Percentiles rank a stretch among this genome's conserved stretches.
Evolutionary conservation across 1,284 basidiomycete species (phyloP).

Genomic region (Leccinum variabile): DNA sequence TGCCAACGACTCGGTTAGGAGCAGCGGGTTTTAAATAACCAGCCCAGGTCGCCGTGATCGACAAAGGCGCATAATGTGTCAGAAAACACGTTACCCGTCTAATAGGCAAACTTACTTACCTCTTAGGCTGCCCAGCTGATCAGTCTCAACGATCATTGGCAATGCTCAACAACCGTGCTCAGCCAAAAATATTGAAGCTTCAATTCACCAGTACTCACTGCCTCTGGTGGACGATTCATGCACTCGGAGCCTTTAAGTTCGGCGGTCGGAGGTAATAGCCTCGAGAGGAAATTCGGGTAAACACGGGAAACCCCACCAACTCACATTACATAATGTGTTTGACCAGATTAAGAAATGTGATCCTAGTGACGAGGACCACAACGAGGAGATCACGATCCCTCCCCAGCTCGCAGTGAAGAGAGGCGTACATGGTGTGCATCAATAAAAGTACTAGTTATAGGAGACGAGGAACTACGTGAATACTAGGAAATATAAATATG

Average conservation of each 20-base stretch:
- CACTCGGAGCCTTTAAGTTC: no score
- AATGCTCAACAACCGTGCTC: no score
- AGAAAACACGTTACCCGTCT: background rate
- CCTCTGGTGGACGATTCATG: no score
- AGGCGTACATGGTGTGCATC: background rate
- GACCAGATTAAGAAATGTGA: background rate
- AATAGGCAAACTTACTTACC: background rate
- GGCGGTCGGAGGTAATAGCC: no score
- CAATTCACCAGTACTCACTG: no score
- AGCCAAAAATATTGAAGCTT: no score
- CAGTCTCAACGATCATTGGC: no score
- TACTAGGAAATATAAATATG: no score
- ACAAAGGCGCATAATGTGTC: background rate
- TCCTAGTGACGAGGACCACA: background rate
- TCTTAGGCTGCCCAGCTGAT: background rate
- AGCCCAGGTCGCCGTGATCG: background rate
- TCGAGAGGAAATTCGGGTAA: no score
- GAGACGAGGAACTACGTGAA: no score
- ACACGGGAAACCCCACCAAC: no score
- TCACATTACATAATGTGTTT: background rate
- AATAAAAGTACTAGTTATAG: no score
- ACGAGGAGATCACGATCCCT: background rate
- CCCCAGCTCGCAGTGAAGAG: background rate
- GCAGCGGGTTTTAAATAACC: background rate
- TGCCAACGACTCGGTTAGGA: background rate